Percentiles rank a stretch among this genome's conserved stretches.
Evolutionary conservation across 129 eudicot species (phyloP).

Genomic region (Artemisia tridentata): DNA sequence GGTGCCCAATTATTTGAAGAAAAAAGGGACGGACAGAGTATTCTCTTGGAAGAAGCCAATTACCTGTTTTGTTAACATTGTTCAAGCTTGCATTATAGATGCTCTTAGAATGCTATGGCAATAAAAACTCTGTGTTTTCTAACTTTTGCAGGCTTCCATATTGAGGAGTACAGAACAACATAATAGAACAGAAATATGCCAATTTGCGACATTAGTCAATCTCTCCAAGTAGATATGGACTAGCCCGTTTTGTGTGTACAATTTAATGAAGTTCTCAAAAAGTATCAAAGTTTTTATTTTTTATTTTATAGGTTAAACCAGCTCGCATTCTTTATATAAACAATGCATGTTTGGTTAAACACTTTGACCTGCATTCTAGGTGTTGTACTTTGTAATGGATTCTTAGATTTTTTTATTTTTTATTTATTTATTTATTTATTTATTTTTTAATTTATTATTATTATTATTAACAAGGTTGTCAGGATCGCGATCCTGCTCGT

Average conservation of each 20-base stretch:
- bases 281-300: background rate
- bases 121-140: background rate
- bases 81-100: too few relatives aligned
- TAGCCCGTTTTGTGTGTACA: slow-evolving; percentile 8
- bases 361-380: background rate
- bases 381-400: background rate
- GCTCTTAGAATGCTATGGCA: background rate
- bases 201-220: slow-evolving; percentile 68
- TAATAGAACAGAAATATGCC: slow-evolving; percentile 40
- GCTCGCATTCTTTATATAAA: background rate
- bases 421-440: too few relatives aligned
- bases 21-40: too few relatives aligned
- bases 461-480: too few relatives aligned
- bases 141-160: slow-evolving; percentile 59
- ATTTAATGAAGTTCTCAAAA: slow-evolving; percentile 1
- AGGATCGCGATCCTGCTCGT: too few relatives aligned
- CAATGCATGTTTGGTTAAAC: background rate
- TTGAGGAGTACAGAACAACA: slow-evolving; percentile 54
- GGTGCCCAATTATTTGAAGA: too few relatives aligned
- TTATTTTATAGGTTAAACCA: background rate
- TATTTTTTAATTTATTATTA: too few relatives aligned
- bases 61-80: too few relatives aligned
- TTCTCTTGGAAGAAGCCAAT: too few relatives aligned
- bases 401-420: background rate
- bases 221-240: slow-evolving; percentile 29